A percentile compares a stretch with the other conserved stretches of the same genome.
Evolutionary conservation across 306 rosid species (phyloP).

Genomic region (Hippophae gyantsensis): DNA sequence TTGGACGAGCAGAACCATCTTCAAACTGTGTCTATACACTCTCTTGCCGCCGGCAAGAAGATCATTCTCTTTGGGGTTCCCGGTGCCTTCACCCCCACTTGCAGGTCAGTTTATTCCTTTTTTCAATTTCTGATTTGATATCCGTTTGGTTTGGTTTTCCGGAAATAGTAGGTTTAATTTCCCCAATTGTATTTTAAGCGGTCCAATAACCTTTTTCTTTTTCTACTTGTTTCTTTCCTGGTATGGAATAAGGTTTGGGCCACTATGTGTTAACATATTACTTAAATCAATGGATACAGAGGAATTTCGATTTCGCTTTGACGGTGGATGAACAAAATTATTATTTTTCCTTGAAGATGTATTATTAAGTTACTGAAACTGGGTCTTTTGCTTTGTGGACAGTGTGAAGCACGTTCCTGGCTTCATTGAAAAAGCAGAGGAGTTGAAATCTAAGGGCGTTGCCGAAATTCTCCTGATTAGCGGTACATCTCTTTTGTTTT

Average conservation of each 20-base stretch:
- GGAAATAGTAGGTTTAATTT: neutral
- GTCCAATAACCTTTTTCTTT: too few relatives aligned
- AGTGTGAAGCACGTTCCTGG: conserved; percentile 88
- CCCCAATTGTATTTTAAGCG: too few relatives aligned
- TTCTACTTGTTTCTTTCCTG: too few relatives aligned
- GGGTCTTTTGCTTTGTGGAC: neutral
- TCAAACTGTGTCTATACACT: conserved; percentile 44
- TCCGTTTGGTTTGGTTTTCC: neutral
- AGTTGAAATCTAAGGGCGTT: conserved; percentile 63
- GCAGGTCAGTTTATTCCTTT: conserved; percentile 40
- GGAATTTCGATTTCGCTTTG: too few relatives aligned
- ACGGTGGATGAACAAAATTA: too few relatives aligned
- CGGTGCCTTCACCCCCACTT: conserved; percentile 86
- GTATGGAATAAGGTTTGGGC: too few relatives aligned
- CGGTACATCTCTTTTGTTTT: too few relatives aligned
- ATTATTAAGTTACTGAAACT: too few relatives aligned
- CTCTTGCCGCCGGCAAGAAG: conserved; percentile 64
- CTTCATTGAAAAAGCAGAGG: conserved; percentile 62
- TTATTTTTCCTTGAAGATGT: neutral
- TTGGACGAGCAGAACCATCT: conserved; percentile 48
- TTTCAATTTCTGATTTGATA: neutral
- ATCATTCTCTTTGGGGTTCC: conserved; percentile 81
- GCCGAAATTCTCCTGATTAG: too few relatives aligned
- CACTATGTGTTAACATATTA: too few relatives aligned
- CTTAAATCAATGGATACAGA: too few relatives aligned